Base-by-base conservation (phyloP, 2,329 filamentous ascomycete species). In the Fusarium domesticum region DNA sequence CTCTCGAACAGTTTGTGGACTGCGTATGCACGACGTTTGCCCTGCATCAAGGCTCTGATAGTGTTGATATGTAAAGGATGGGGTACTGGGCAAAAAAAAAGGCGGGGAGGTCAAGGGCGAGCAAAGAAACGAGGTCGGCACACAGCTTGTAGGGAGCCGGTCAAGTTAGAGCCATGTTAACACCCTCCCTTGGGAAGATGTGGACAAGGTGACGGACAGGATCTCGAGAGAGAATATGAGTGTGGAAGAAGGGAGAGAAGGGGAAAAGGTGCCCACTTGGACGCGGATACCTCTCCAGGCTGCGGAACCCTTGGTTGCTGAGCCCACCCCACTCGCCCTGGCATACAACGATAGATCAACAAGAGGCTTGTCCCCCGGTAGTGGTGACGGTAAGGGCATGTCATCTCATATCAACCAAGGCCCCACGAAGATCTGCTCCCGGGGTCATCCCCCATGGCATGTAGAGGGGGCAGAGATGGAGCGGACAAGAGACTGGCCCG, bases 11-110 rank as follows among this genome's bases (percentile, higher is more conserved):
- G n/a, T n/a, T n/a, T n/a, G n/a, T n/a, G 50, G 50, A 53, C 50
- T 54, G 56, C 52, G 51, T 60, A 63, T 67, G 64, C 63, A 62
- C 52, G 56, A 54, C 57, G 48, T 50, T 54, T 62, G 58, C 60
- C 55, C 56, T 63, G 60, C 60, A 44, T 63, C 48, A 48, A 64
- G 50, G 39, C 35, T 35, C 41, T n/a, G 43, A 55, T 47, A 44
- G 51, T 50, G 37, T 35, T 59, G 57, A 56, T 59, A 59, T 54
- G 34, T 40, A 37, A 42, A 43, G 43, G 51, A 30, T 33, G 30
- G 42, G 39, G 45, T 47, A 51, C 40, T 42, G n/a, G n/a, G n/a
- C 37, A 42, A 45, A 41, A 35, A 36, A 41, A 51, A 49, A 47
- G 53, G 48, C 51, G 48, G 53, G 45, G 48, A 57, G 51, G 37